Base-by-base conservation (phyloP, 2,329 filamentous ascomycete species). In the Coniochaeta ligniaria region DNA sequence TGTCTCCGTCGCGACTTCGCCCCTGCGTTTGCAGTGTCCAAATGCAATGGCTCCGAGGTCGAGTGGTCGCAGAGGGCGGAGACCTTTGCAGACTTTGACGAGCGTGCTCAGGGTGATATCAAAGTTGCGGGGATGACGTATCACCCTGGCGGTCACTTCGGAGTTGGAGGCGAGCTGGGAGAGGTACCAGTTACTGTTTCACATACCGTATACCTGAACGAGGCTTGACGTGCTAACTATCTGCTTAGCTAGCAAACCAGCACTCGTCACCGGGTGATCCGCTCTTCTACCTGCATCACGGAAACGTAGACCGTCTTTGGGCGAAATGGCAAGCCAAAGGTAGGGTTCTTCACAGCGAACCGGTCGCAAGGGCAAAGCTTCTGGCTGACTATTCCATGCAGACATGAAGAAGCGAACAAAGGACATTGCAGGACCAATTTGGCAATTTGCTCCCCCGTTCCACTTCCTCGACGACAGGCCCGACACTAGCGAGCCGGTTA, bases 261-360 rank as follows among this genome's bases (percentile, higher is more conserved):
- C 72, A 66, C 62, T 67, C 66, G 20, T 71, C 68, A 9, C 68
- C 67, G 0, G 66, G 63, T 1, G 69, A 71, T 50, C 69, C 72
- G 0, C 26, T 76, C 22, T 76, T 75, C 60, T 74, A 68, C 67
- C 17, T 74, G 60, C 71, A 73, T 62, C 70, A 68, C 61, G 60
- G 60, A 33, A 65, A 64, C 43, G 60, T 71, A 54, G 70, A 70
- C 60, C 64, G 64, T 12, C 45, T 67, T 11, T 70, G 61, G 61
- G 38, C 50, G 16, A 26, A 24, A 12, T 73, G 71, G 71, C 70
- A 73, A 64, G 50, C 35, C 22, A 35, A 57, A 22, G 54, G 54
- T 57, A 57, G 20, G 54, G 3, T 11, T 12, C 33, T 6, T 6
- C 60, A 24, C 2, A 2, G 11, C 4, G 12, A 22, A 7, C 7